A percentile compares a stretch with the other conserved stretches of the same genome.
Conservation (phyloP, 441 rosid species). For the Eruca vesicaria region DNA sequence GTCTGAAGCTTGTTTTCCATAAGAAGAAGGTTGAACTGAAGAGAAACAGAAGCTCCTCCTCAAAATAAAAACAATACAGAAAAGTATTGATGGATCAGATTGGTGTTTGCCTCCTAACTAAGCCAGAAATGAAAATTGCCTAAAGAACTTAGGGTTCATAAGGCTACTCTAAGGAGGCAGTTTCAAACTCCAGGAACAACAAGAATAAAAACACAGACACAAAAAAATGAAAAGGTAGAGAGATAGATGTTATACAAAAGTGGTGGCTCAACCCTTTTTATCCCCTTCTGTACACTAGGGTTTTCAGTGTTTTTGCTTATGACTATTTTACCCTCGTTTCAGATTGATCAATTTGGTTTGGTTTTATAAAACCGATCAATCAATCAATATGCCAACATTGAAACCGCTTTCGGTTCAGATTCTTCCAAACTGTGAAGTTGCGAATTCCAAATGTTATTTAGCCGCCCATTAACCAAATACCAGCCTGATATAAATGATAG, state of each 20-base stretch:
- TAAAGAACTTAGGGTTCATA: slow-evolving; percentile 34
- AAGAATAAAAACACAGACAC: background rate
- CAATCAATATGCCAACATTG: background rate
- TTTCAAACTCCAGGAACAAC: background rate
- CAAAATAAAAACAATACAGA: slow-evolving; percentile 17
- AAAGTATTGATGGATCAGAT: slow-evolving; percentile 9
- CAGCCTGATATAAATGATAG: background rate
- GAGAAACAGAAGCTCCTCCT: slow-evolving; percentile 5
- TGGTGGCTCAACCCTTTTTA: slow-evolving; percentile 25
- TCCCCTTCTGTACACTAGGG: slow-evolving; percentile 15
- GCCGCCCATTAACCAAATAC: background rate
- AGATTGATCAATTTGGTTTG: background rate
- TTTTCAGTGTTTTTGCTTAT: background rate
- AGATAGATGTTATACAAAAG: background rate
- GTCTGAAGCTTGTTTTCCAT: slow-evolving; percentile 13
- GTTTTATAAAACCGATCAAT: background rate
- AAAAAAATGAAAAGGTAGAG: background rate
- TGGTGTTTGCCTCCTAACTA: slow-evolving; percentile 34
- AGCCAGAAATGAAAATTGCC: slow-evolving; percentile 28
- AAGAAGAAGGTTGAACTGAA: background rate
- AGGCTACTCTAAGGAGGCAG: slow-evolving; percentile 35
- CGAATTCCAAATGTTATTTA: background rate
- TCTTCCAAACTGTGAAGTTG: background rate
- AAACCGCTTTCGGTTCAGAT: background rate
- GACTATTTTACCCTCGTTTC: slow-evolving; percentile 10